Conservation (phyloP, 2,329 filamentous ascomycete genomes). For the Fonsecaea multimorphosa region DNA sequence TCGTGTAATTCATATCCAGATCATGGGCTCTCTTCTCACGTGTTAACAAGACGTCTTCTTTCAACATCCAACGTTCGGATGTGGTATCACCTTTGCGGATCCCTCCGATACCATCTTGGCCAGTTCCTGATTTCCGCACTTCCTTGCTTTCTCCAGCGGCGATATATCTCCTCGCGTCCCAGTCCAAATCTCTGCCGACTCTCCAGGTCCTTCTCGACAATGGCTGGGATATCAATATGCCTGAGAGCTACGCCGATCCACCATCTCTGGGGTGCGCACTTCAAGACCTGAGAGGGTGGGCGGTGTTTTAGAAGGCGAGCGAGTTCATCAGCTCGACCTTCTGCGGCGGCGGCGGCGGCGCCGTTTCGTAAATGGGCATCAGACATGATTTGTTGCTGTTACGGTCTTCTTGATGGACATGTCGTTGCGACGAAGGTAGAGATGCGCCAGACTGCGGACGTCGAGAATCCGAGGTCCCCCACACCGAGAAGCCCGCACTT, state of each 20-base stretch:
- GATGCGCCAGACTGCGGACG: neutral
- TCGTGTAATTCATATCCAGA: too few species aligned
- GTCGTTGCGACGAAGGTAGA: conserved; percentile 6
- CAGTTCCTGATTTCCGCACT: neutral
- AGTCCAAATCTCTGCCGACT: too few species aligned
- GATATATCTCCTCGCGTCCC: too few species aligned
- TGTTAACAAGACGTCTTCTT: too few species aligned
- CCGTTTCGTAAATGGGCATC: neutral
- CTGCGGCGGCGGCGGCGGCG: conserved; percentile 12
- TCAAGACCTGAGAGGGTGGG: neutral
- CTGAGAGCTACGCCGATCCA: too few species aligned
- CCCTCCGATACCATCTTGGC: neutral
- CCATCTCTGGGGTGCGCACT: too few species aligned
- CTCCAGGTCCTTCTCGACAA: too few species aligned
- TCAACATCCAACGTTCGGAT: neutral
- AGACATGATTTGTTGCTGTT: conserved; percentile 1
- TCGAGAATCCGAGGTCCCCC: conserved; percentile 4
- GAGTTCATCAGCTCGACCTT: conserved; percentile 15
- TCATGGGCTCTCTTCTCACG: too few species aligned
- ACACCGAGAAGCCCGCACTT: too few species aligned
- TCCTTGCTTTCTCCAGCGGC: neutral
- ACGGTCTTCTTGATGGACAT: conserved; percentile 1
- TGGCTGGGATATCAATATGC: too few species aligned
- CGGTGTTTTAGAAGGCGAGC: conserved; percentile 5
- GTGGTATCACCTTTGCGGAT: neutral